Evolutionary conservation across 2,329 filamentous ascomycete genomes (phyloP).

Genomic region (Didymosphaeria variabile): DNA sequence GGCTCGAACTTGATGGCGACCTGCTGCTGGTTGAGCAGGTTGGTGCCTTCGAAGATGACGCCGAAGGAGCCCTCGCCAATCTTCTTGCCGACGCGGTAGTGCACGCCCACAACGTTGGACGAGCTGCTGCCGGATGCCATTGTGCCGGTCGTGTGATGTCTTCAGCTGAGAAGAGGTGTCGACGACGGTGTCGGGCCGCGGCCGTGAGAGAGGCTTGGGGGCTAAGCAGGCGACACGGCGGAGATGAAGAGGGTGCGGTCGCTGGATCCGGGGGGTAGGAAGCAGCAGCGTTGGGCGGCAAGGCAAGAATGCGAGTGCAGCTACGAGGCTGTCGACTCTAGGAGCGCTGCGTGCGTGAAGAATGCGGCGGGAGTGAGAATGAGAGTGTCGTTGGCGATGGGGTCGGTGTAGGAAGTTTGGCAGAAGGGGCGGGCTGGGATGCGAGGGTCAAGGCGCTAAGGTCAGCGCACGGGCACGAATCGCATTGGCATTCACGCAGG

Average conservation of each 20-base stretch:
- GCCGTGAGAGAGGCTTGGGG: conserved; percentile 33
- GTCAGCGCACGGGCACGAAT: conserved; percentile 2
- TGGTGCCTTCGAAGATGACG: conserved; percentile 98
- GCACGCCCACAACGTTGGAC: conserved; percentile 97
- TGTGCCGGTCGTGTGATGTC: conserved; percentile 26
- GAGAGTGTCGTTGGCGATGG: conserved; percentile 1
- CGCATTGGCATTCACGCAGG: conserved; percentile 11
- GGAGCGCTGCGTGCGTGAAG: conserved; percentile 1
- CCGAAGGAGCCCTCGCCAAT: conserved; percentile 98
- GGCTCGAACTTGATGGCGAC: conserved; percentile 99
- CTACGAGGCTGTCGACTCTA: neutral
- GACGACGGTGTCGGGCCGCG: conserved; percentile 22
- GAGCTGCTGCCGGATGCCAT: conserved; percentile 92
- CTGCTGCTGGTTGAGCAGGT: conserved; percentile 98
- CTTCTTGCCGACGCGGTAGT: conserved; percentile 99
- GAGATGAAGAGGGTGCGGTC: conserved; percentile 11
- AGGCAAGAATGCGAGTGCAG: conserved; percentile 16
- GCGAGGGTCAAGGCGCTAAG: conserved; percentile 6
- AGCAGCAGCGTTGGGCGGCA: conserved; percentile 8
- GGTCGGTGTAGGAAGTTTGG: conserved; percentile 3
- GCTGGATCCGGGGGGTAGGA: neutral
- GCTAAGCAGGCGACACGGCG: conserved; percentile 18
- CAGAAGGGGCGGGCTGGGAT: conserved; percentile 13
- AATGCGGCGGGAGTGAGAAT: conserved; percentile 15
- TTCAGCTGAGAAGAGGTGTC: conserved; percentile 14